Percentiles rank a stretch among this genome's conserved stretches.
Evolutionary conservation across 1,284 basidiomycete species (phyloP).

Genomic region (Ustilago esculenta): DNA sequence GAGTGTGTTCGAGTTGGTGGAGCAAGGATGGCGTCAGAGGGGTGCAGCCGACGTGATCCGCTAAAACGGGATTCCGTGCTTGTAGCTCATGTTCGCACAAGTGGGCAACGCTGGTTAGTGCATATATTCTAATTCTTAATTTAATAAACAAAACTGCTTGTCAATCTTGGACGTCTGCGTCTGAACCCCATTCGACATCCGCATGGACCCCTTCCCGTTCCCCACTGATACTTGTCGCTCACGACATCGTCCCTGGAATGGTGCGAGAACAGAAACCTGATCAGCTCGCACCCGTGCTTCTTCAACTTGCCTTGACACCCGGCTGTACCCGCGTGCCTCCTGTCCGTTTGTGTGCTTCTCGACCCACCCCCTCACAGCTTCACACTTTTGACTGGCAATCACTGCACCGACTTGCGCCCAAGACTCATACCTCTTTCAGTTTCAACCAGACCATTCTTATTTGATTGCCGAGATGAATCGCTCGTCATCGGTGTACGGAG

Average conservation of each 20-base stretch:
- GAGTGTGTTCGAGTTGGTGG: background rate
- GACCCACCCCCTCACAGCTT: too few species aligned
- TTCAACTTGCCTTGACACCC: background rate
- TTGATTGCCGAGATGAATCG: background rate
- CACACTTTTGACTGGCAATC: too few species aligned
- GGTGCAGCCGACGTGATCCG: slow-evolving; percentile 21
- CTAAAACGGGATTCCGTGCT: slow-evolving; percentile 39
- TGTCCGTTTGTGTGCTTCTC: background rate
- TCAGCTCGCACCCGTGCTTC: too few species aligned
- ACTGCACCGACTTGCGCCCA: too few species aligned
- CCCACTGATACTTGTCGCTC: too few species aligned
- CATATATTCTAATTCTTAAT: background rate
- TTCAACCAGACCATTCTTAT: background rate
- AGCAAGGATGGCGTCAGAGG: slow-evolving; percentile 32
- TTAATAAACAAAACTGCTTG: background rate
- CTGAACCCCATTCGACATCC: slow-evolving; percentile 3
- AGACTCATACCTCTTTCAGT: too few species aligned
- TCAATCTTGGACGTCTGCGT: slow-evolving; percentile 35
- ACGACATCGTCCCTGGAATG: slow-evolving; percentile 11
- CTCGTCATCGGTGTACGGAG: slow-evolving; percentile 19
- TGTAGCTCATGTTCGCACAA: slow-evolving; percentile 17
- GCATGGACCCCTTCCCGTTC: too few species aligned
- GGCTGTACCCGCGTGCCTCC: background rate
- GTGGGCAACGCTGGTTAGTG: too few species aligned
- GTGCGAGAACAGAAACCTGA: too few species aligned